Evolutionary conservation across 352 stramenopile genomes (phyloP).

Genomic region (Phytophthora cajani): DNA sequence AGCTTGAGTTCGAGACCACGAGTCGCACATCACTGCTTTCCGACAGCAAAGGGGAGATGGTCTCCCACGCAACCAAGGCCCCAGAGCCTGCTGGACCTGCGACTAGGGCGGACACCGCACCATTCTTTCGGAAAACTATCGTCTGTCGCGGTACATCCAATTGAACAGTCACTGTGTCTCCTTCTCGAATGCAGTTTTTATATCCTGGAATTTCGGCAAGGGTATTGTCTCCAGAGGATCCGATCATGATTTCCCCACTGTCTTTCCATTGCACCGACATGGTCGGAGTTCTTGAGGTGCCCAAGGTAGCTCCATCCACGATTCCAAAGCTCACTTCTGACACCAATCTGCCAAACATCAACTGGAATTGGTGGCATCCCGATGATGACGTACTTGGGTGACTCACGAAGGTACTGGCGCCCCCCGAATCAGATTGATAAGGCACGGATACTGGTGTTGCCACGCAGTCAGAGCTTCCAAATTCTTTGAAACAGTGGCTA

Average conservation of each 20-base stretch:
- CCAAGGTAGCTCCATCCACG: slow-evolving; percentile 13
- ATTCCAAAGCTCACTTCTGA: slow-evolving; percentile 36
- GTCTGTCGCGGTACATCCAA: slow-evolving; percentile 42
- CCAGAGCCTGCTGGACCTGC: slow-evolving; percentile 17
- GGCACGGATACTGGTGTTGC: background rate
- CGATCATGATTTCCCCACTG: slow-evolving; percentile 23
- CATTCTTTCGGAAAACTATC: slow-evolving; percentile 55
- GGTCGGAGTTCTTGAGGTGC: background rate
- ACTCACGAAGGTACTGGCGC: slow-evolving; percentile 21
- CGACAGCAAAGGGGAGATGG: slow-evolving; percentile 10
- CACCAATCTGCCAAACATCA: slow-evolving; percentile 32
- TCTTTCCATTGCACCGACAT: slow-evolving; percentile 37
- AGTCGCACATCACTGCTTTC: slow-evolving; percentile 27
- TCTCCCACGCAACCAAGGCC: slow-evolving; percentile 36
- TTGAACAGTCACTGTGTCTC: slow-evolving; percentile 51
- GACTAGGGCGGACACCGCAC: slow-evolving; percentile 28
- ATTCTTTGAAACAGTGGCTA: slow-evolving; percentile 28
- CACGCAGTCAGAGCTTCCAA: background rate
- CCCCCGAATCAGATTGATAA: slow-evolving; percentile 11
- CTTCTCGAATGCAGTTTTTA: slow-evolving; percentile 36
- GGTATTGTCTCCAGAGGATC: slow-evolving; percentile 1
- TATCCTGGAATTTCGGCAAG: slow-evolving; percentile 26
- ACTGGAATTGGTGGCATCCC: slow-evolving; percentile 30
- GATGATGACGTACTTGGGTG: slow-evolving; percentile 15
- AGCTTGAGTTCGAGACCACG: slow-evolving; percentile 31